These are phyloP conservation scores for Glomus cerebriforme DNA, from an alignment of 192 early-diverging fungal species.

Conservation along the genomic window DNA sequence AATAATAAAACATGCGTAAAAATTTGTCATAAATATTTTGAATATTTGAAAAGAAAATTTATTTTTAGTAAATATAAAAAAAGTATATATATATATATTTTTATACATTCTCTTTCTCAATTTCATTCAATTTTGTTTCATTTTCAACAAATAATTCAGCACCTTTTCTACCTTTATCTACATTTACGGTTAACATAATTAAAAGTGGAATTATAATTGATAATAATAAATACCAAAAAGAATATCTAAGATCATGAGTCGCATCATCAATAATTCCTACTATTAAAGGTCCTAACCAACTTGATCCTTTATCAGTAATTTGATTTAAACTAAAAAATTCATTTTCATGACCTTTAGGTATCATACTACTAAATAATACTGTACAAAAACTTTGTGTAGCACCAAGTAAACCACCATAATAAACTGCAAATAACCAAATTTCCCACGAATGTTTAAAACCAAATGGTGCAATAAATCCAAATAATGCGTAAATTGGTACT, in stretches of 20 bases:
- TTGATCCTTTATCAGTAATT: constrained; percentile 69
- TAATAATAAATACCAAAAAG: constrained; percentile 55
- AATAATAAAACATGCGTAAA: too few relatives aligned
- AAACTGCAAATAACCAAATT: constrained; percentile 59
- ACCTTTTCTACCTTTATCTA: constrained; percentile 57
- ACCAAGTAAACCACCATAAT: constrained; percentile 66
- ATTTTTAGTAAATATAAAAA: too few relatives aligned
- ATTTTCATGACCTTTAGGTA: constrained; percentile 66
- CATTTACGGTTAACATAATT: constrained; percentile 58
- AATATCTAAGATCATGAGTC: constrained; percentile 55
- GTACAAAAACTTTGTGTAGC: constrained; percentile 58
- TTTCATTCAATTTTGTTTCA: neutral
- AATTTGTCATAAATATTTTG: too few relatives aligned
- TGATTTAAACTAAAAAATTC: constrained; percentile 74
- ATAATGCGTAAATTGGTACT: constrained; percentile 61
- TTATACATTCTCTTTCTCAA: too few relatives aligned
- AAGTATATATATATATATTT: too few relatives aligned
- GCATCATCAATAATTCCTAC: constrained; percentile 61
- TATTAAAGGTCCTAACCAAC: constrained; percentile 75
- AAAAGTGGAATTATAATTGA: constrained; percentile 54
- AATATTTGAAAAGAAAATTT: too few relatives aligned
- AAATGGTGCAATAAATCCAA: constrained; percentile 59
- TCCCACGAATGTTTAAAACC: constrained; percentile 59
- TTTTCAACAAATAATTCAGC: constrained; percentile 42
- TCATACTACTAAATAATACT: constrained; percentile 62